Evolutionary conservation across 768 basidiomycete species (phyloP), one percentile per base, ranked within the genome.

Genomic region (Thelephora aurantiotincta): DNA sequence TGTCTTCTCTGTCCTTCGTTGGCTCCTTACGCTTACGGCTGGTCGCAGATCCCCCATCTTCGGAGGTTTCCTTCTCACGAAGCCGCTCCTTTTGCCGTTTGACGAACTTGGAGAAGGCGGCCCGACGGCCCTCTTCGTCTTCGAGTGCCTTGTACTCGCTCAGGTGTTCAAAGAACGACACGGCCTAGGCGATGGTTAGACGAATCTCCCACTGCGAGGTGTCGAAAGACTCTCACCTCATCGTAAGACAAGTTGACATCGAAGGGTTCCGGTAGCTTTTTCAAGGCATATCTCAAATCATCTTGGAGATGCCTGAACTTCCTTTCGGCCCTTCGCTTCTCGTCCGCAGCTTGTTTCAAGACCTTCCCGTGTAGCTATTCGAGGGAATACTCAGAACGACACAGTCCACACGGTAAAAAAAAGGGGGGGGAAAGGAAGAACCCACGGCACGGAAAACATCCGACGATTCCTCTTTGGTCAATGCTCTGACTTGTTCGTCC

Each of bases 201-300:
- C 45, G 33, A 43, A 4, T 46, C 44, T 23, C 47, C 38, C 23
- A 51, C 12, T 44, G 36, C 35, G 13, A n/a, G n/a, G 11, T 19
- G 44, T 16, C 36, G 50, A 6, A 33, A 33, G n/a, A 43, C 12
- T 63, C 78, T 47, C 54, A 88, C 92, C 55, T 85, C 78, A 54
- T 97, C 93, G 57, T 83, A 98, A 1, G 81, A 60, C 48, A 80
- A 59, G 23, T 65, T 76, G 44, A 92, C 61, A 53, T 94, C 89
- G 35, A 97, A 63, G 1, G 87, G 75, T 44, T 92, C 87, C 0
- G 85, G 62, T 6, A 94, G 68, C 60, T 94, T 94, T 66, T 87
- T 91, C 53, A 97, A 70, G 0, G 93, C 96, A 65, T 98, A 96
- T 5, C 96, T 82, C 34, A 99, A 70, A 58, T 98, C 96, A 63